Evolutionary conservation across 306 rosid species (phyloP), one percentile per base, ranked within the genome.

Genomic region (Castanea sativa): DNA sequence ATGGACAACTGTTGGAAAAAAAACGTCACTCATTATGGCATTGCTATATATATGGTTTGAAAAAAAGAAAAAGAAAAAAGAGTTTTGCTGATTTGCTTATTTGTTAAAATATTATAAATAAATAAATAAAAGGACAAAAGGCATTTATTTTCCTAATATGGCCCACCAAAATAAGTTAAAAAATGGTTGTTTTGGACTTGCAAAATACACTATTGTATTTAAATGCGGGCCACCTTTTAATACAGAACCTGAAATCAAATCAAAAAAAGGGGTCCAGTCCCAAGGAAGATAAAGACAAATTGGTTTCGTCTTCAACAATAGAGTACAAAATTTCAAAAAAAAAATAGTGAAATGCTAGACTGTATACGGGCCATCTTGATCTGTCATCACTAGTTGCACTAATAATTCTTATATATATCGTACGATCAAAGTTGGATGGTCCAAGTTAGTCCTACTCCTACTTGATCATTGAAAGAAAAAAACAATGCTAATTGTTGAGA

Each of bases 321-420:
- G 4, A 13, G 53, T 13, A 0, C 53, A 49, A 3, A 49, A 49
- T 3, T 49, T 49, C 2, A 13, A 49, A 3, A 49, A 49, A 49
- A 12, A 49, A 49, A 12, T 3, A 49, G 53, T 49, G 53, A 13
- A 3, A 21, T 75, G 68, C 74, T 55, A 10, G 85, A 77, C 76
- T 77, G 81, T 68, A 55, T 38, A 53, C 79, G 29, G 77, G 61
- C 81, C 77, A 20, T 72, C 23, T 41, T 33, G 73, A 55, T 74
- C 81, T 80, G 81, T 74, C 73, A 29, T 6, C n/a, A 14, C 58
- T 43, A 41, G 45, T 41, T 74, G 68, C 21, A 20, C 16, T 3
- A 21, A 20, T 16, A 25, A 13, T 27, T 29, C 51, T 27, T 38
- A 25, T 25, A 25, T 71, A 25, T 4, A 25, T 74, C 73, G 29